Percentiles rank a stretch among this genome's conserved stretches.
Conservation (phyloP, 2,329 filamentous ascomycete genomes). For the Aspergillus sp. region DNA sequence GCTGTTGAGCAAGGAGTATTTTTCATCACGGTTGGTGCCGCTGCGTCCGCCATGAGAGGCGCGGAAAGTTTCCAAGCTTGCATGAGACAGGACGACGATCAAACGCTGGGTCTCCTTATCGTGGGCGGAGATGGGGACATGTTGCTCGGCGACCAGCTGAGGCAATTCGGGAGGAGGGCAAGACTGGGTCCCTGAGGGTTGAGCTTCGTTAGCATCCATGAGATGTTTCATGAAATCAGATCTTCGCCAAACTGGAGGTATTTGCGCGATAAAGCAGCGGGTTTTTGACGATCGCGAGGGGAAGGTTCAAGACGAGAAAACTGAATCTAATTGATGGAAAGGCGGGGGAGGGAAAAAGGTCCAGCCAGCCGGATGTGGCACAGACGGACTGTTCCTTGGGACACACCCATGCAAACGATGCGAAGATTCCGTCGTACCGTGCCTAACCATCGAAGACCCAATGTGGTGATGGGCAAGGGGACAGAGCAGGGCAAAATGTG, state of each 20-base stretch:
- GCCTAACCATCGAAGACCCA: not conserved
- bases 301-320: not conserved
- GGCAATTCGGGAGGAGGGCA: constrained; percentile 88
- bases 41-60: constrained; percentile 70
- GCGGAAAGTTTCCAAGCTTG: constrained; percentile 96
- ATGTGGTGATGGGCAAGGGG: not conserved
- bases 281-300: not conserved
- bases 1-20: constrained; percentile 96
- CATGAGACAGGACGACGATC: constrained; percentile 95
- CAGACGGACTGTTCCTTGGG: not conserved
- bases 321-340: not conserved
- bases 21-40: constrained; percentile 74
- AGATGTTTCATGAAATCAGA: not conserved
- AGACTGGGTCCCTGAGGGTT: constrained; percentile 76
- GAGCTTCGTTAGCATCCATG: constrained; percentile 28
- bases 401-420: not conserved
- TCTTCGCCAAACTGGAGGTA: not conserved
- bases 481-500: constrained; percentile 3
- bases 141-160: constrained; percentile 89
- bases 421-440: not conserved
- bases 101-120: constrained; percentile 91
- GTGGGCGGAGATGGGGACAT: constrained; percentile 74
- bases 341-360: not conserved
- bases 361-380: not conserved
- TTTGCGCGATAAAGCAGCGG: constrained; percentile 1